These are phyloP conservation scores for Pichia cactophila DNA, from an alignment of 1,139 yeast genomes.

Conservation along the genomic window DNA sequence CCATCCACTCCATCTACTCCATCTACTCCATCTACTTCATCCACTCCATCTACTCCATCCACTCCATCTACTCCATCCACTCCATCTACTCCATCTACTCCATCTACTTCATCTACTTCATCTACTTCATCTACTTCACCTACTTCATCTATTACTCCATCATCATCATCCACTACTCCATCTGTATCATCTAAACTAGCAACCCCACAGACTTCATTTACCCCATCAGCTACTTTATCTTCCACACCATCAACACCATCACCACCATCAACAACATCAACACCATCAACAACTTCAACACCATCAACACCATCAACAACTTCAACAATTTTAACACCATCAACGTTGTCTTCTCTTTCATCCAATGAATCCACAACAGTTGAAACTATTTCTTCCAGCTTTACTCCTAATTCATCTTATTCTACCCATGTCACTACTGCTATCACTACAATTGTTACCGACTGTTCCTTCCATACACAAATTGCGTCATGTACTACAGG, in stretches of 20 bases:
- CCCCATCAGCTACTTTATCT: background rate
- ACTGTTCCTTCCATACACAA: background rate
- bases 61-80: background rate
- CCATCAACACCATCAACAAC: background rate
- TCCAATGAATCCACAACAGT: too few relatives aligned
- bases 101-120: background rate
- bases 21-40: background rate
- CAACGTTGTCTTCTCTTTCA: too few relatives aligned
- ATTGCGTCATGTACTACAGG: constrained; percentile 2
- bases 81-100: background rate
- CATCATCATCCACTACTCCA: too few relatives aligned
- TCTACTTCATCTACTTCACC: background rate
- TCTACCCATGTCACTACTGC: background rate
- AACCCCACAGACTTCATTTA: too few relatives aligned
- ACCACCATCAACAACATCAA: background rate
- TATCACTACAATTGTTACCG: constrained; percentile 1
- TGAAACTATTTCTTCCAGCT: too few relatives aligned
- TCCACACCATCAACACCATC: background rate
- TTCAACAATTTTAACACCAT: background rate
- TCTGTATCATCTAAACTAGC: background rate
- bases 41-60: background rate
- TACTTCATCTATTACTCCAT: background rate
- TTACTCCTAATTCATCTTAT: too few relatives aligned
- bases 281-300: background rate
- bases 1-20: background rate